phyloP scores from a whole-genome alignment of 306 rosid genomes.

The Rosa lucieae region DNA sequence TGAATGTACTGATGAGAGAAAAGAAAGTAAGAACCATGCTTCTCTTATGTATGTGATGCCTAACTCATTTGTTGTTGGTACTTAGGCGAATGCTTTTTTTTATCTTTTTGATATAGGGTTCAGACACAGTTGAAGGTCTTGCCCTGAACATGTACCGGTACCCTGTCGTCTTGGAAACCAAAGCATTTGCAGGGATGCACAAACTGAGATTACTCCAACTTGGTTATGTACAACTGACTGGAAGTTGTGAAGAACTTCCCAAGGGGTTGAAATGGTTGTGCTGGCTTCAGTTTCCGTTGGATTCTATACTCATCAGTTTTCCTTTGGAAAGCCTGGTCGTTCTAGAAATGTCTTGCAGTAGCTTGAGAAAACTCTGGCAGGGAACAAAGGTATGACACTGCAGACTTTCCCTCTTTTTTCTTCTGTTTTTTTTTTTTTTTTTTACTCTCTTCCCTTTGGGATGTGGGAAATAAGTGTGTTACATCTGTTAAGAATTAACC shows the following conservation, averaged over 20 bases:
- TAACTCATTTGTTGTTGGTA: too few species aligned
- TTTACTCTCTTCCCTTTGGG: too few species aligned
- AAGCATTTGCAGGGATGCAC: not conserved
- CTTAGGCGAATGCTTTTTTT: too few species aligned
- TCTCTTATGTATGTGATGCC: too few species aligned
- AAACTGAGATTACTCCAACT: not conserved
- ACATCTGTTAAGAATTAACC: too few species aligned
- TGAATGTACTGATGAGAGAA: not conserved
- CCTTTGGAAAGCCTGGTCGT: not conserved
- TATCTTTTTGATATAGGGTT: not conserved
- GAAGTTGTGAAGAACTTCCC: not conserved
- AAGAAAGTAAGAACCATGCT: constrained; percentile 1
- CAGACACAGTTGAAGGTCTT: not conserved
- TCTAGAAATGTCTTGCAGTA: not conserved
- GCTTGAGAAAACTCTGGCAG: not conserved
- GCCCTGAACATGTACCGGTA: not conserved
- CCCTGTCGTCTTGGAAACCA: not conserved
- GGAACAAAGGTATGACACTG: not conserved
- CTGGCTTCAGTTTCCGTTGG: not conserved
- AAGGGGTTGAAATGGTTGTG: not conserved
- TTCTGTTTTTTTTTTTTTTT: not conserved
- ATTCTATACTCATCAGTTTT: not conserved
- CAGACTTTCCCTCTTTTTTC: too few species aligned
- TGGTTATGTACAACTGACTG: not conserved
- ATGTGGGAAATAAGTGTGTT: not conserved